phyloP scores from a whole-genome alignment of 75 land plant genomes.

The Pinus tabuliformis region DNA sequence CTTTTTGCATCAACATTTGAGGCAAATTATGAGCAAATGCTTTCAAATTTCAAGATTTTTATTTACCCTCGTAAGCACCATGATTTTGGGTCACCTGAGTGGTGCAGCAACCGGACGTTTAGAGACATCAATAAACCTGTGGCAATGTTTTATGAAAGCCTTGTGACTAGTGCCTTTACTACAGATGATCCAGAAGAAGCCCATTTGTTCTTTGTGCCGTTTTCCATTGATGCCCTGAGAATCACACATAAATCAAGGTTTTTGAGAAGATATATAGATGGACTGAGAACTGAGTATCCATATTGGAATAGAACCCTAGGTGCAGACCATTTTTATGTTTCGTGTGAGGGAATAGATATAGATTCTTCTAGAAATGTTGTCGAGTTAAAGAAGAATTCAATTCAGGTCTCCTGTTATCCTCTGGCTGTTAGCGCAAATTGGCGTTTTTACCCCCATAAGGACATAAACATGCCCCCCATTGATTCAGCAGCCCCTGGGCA shows the following conservation, averaged over 20 bases:
- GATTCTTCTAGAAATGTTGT: constrained; percentile 55
- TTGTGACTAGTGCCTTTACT: constrained; percentile 39
- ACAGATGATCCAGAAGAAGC: constrained; percentile 59
- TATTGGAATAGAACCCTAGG: constrained; percentile 82
- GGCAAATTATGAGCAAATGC: constrained; percentile 39
- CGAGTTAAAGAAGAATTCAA: constrained; percentile 68
- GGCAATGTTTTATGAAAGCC: constrained; percentile 42
- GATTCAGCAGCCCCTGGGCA: constrained; percentile 1
- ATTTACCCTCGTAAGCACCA: constrained; percentile 15
- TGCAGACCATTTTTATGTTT: constrained; percentile 65
- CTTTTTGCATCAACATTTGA: constrained; percentile 35
- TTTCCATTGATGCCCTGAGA: constrained; percentile 19
- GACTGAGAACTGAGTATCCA: constrained; percentile 31
- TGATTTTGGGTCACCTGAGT: constrained; percentile 11
- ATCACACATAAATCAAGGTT: constrained; percentile 7
- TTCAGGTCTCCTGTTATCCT: constrained; percentile 51
- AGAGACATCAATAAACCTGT: constrained; percentile 5
- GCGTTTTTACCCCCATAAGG: constrained; percentile 63
- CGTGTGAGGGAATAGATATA: constrained; percentile 28
- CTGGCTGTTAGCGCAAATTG: constrained; percentile 2
- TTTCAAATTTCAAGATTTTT: constrained; percentile 34
- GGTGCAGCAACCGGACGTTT: not conserved
- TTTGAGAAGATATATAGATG: constrained; percentile 28
- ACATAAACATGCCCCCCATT: constrained; percentile 44
- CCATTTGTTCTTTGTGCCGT: constrained; percentile 64